Conservation (phyloP, 345 rosid genomes). For the Streptanthus diversifolius region DNA sequence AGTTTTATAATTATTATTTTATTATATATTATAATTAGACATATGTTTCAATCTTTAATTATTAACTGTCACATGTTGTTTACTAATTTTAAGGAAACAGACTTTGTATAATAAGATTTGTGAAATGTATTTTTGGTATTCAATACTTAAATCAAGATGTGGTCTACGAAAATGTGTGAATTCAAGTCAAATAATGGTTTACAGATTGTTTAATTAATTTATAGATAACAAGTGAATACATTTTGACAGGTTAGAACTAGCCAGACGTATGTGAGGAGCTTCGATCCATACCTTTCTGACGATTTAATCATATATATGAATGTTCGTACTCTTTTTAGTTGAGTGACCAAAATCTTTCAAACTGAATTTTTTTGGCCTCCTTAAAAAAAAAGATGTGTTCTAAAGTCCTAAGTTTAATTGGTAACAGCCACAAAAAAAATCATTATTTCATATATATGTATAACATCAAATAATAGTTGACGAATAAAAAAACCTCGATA, state of each 20-base stretch:
- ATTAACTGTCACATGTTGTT: too few relatives aligned
- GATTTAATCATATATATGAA: not conserved
- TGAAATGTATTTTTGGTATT: not conserved
- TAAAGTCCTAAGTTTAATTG: not conserved
- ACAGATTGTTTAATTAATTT: not conserved
- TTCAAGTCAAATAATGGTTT: conserved; percentile 7
- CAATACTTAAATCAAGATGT: not conserved
- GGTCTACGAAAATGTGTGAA: not conserved
- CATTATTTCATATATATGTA: not conserved
- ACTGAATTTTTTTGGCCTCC: not conserved
- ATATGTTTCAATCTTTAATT: too few relatives aligned
- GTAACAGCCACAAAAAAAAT: too few relatives aligned
- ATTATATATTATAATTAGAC: too few relatives aligned
- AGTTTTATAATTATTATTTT: too few relatives aligned
- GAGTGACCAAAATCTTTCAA: not conserved
- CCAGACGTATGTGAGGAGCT: conserved; percentile 14
- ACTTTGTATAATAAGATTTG: too few relatives aligned
- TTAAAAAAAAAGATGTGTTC: too few relatives aligned
- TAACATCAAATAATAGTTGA: not conserved
- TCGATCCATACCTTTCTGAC: conserved; percentile 11
- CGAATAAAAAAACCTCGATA: not conserved
- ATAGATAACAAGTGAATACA: conserved; percentile 12
- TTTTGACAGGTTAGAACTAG: conserved; percentile 20
- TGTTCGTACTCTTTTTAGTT: not conserved
- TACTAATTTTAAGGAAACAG: too few relatives aligned